These are phyloP conservation scores for Sclerotiophoma versabilis DNA, from an alignment of 2,329 filamentous ascomycete genomes.

Conservation along the genomic window DNA sequence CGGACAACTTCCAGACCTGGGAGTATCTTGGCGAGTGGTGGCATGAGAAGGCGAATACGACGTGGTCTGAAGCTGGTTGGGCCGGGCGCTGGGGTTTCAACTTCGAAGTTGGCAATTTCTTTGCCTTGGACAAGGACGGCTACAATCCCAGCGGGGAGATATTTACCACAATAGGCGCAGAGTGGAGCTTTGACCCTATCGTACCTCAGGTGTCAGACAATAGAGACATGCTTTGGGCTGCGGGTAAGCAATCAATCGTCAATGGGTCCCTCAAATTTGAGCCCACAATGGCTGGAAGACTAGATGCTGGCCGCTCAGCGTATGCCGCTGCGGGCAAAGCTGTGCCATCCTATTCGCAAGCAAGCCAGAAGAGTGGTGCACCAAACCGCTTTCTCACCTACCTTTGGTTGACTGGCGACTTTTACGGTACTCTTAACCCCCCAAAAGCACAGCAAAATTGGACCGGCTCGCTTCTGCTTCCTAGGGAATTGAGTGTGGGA, in stretches of 20 bases:
- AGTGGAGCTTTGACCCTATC: slow-evolving; percentile 54
- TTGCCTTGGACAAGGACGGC: slow-evolving; percentile 51
- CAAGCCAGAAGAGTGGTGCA: slow-evolving; percentile 49
- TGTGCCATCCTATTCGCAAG: slow-evolving; percentile 48
- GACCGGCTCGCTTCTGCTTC: slow-evolving; percentile 54
- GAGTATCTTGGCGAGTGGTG: slow-evolving; percentile 51
- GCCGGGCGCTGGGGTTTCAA: slow-evolving; percentile 50
- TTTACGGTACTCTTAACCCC: slow-evolving; percentile 50
- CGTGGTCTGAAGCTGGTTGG: slow-evolving; percentile 31
- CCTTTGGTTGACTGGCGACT: slow-evolving; percentile 55
- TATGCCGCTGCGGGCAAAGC: slow-evolving; percentile 56
- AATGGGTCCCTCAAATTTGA: slow-evolving; percentile 41
- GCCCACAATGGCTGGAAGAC: slow-evolving; percentile 52
- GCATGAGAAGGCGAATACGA: slow-evolving; percentile 47
- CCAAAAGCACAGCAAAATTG: slow-evolving; percentile 54
- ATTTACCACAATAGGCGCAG: slow-evolving; percentile 53
- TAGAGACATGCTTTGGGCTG: slow-evolving; percentile 54
- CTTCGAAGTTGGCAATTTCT: slow-evolving; percentile 56
- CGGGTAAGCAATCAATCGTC: slow-evolving; percentile 46
- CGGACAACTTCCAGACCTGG: slow-evolving; percentile 49
- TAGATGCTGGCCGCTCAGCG: slow-evolving; percentile 53
- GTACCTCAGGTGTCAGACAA: slow-evolving; percentile 50
- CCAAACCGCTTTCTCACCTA: slow-evolving; percentile 54
- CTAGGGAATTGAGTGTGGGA: slow-evolving; percentile 53
- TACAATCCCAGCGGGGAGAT: slow-evolving; percentile 51